A percentile compares a stretch with the other conserved stretches of the same genome.
Conservation (phyloP, 306 rosid species). For the Sophora flavescens region DNA sequence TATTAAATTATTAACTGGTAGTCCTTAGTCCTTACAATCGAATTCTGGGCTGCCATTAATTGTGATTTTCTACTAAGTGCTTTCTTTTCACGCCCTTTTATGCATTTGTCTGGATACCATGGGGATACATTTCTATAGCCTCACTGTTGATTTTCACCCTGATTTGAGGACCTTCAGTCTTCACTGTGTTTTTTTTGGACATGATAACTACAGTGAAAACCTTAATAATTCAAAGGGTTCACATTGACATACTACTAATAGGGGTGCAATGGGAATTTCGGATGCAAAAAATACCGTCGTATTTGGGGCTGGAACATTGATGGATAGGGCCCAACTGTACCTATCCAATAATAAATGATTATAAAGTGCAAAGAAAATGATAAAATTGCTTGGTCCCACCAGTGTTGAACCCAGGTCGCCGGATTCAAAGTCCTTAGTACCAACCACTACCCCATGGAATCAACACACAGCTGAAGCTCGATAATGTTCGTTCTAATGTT, state of each 20-base stretch:
- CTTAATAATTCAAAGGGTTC: slow-evolving; percentile 33
- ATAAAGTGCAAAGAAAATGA: slow-evolving; percentile 37
- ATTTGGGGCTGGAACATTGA: background rate
- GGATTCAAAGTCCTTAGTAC: slow-evolving; percentile 51
- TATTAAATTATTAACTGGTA: background rate
- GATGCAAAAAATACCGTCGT: background rate
- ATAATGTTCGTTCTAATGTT: slow-evolving; percentile 22
- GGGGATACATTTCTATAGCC: slow-evolving; percentile 43
- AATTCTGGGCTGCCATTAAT: background rate
- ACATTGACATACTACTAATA: background rate
- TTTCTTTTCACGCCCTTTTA: slow-evolving; percentile 44
- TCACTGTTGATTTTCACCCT: slow-evolving; percentile 1
- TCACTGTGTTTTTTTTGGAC: background rate
- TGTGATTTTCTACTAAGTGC: slow-evolving; percentile 24
- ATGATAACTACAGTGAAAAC: background rate
- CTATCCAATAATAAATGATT: slow-evolving; percentile 16
- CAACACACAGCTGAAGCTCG: slow-evolving; percentile 26
- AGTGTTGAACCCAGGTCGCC: slow-evolving; percentile 49
- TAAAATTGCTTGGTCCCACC: slow-evolving; percentile 46
- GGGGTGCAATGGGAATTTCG: slow-evolving; percentile 16
- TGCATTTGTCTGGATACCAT: slow-evolving; percentile 28
- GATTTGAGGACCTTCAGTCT: background rate
- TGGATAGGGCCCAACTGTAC: slow-evolving; percentile 16
- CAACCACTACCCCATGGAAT: slow-evolving; percentile 53
- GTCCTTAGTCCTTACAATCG: background rate